These are phyloP conservation scores for Acorus calamus DNA, from an alignment of 106 monocot species.

Conservation along the genomic window DNA sequence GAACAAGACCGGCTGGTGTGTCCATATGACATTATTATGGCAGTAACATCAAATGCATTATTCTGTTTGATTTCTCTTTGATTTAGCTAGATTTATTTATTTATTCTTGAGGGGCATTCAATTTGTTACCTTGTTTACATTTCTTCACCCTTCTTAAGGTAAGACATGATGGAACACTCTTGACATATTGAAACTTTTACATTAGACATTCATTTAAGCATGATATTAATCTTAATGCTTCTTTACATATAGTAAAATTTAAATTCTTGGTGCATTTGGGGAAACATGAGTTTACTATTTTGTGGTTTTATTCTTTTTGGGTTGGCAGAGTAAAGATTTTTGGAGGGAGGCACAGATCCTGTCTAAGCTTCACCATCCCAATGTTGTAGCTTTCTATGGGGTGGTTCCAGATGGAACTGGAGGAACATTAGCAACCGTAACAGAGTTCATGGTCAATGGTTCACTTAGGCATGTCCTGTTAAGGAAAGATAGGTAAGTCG, in stretches of 20 bases:
- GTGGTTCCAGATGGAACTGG: constrained; percentile 87
- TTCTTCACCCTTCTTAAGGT: too few species aligned
- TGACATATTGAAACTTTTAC: too few species aligned
- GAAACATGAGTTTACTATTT: neutral
- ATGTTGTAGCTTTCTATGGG: constrained; percentile 96
- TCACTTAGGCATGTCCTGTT: constrained; percentile 74
- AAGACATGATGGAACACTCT: too few species aligned
- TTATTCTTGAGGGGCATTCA: too few species aligned
- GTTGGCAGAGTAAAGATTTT: constrained; percentile 72
- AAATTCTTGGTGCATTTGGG: neutral
- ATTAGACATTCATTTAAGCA: too few species aligned
- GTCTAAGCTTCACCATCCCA: constrained; percentile 96
- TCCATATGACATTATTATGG: neutral
- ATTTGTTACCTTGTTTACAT: too few species aligned
- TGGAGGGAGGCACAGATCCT: constrained; percentile 96
- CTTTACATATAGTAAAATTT: too few species aligned
- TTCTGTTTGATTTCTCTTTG: neutral
- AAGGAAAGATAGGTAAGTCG: constrained; percentile 62
- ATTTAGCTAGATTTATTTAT: neutral
- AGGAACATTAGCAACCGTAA: constrained; percentile 84
- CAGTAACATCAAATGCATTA: neutral
- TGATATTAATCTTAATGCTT: too few species aligned
- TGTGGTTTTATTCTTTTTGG: neutral
- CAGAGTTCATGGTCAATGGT: constrained; percentile 97
- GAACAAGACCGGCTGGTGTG: constrained; percentile 74